These are phyloP conservation scores for Verticillium nubilum DNA, from an alignment of 2,329 filamentous ascomycete species.

Conservation along the genomic window DNA sequence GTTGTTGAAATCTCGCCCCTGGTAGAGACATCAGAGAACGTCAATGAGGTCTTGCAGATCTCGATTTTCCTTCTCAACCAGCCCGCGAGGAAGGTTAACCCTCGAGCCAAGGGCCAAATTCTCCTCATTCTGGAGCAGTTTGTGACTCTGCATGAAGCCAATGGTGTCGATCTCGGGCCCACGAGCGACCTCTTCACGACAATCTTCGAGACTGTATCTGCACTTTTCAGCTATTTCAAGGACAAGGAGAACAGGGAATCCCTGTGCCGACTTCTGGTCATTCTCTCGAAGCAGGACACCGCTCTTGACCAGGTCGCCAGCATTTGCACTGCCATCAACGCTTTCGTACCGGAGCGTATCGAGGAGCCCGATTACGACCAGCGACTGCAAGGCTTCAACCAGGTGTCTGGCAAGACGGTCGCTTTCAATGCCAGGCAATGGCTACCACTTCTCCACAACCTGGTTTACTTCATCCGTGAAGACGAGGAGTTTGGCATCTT, in stretches of 20 bases:
- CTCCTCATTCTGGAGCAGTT: conserved; percentile 78
- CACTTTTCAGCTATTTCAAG: conserved; percentile 85
- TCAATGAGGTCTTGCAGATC: conserved; percentile 73
- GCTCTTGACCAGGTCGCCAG: conserved; percentile 57
- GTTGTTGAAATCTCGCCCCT: conserved; percentile 71
- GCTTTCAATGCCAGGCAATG: conserved; percentile 69
- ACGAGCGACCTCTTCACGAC: conserved; percentile 43
- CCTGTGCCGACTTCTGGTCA: conserved; percentile 66
- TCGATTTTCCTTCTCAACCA: conserved; percentile 78
- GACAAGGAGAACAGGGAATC: conserved; percentile 72
- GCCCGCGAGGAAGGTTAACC: conserved; percentile 76
- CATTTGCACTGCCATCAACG: conserved; percentile 76
- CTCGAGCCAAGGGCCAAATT: conserved; percentile 75
- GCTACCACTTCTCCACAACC: conserved; percentile 82
- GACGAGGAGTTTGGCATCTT: conserved; percentile 86
- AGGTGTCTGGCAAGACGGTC: conserved; percentile 58
- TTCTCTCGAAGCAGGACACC: conserved; percentile 61
- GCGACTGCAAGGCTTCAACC: conserved; percentile 69
- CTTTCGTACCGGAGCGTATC: conserved; percentile 64
- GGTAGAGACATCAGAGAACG: conserved; percentile 62
- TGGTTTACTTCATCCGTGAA: conserved; percentile 79
- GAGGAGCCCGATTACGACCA: conserved; percentile 86
- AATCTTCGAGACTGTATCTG: conserved; percentile 69
- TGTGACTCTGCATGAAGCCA: conserved; percentile 57
- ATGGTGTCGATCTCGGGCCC: conserved; percentile 25